Base-by-base conservation (phyloP, 371 early-diverging fungal species). In the Conidiobolus incongruus region DNA sequence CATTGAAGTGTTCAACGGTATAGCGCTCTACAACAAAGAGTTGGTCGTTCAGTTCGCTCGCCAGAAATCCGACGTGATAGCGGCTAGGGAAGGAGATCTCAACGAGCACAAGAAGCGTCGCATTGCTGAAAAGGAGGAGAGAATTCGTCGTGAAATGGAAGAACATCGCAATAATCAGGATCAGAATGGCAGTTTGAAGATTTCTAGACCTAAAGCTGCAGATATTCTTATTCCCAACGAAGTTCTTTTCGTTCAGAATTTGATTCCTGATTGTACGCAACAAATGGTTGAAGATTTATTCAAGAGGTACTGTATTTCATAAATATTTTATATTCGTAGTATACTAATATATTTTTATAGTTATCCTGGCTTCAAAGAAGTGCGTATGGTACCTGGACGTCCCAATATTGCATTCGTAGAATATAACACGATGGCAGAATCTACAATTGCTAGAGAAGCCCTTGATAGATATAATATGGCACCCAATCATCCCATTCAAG, bases 371-470 rank as follows among this genome's bases (percentile, higher is more conserved):
- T 92, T 88, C 67, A 77, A 65, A 51, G 92, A 89, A 55, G 79
- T 90, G 12, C 82, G 95, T 52, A 65, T 75, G 52, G 74, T 91
- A 13, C 83, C 92, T 10, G 80, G 79, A 35, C 78, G 77, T 50
- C 59, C 66, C 42, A 79, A 72, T 7, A 79, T 92, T 56, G 93
- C 90, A 0, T 95, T 93, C 68, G 89, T 91, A 19, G 95, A 95
- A 56, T 95, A 86, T 54, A 81, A 80, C 40, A 77, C 63, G 22
- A 79, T 77, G 28, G 61, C 62, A 2, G 72, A 84, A 42, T 85
- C 92, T 0, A 65, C 68, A 7, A 67, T 70, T 22, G 91, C 91
- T 26, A 75, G 72, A 52, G 62, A 55, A 13, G 77, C 81, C 19
- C 59, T 93, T 39, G 60, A 82, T 41, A 83, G 78, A 12, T 79